A percentile compares a stretch with the other conserved stretches of the same genome.
Evolutionary conservation across 2,329 filamentous ascomycete genomes (phyloP).

Genomic region (Pestalotiopsis sp.): DNA sequence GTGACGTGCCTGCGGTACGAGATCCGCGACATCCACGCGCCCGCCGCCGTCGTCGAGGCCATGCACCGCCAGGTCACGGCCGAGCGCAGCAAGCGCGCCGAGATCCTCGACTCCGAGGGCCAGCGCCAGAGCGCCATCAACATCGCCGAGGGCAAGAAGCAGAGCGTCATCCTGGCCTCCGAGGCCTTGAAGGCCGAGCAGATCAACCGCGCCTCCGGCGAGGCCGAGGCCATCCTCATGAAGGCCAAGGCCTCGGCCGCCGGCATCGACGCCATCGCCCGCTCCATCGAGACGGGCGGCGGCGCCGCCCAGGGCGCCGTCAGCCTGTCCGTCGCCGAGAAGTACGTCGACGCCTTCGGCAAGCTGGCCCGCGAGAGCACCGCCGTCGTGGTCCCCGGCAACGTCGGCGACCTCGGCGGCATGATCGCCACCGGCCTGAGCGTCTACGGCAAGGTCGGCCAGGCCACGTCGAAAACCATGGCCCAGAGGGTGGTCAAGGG

Average conservation of each 20-base stretch:
- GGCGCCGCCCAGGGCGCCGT: constrained; percentile 81
- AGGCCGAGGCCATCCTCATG: constrained; percentile 89
- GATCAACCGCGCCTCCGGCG: constrained; percentile 90
- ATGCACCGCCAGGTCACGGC: constrained; percentile 99
- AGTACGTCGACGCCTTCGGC: constrained; percentile 94
- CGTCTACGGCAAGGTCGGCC: constrained; percentile 91
- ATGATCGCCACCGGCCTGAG: constrained; percentile 98
- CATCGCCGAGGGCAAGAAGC: constrained; percentile 96
- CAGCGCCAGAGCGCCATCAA: constrained; percentile 98
- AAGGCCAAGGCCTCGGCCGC: constrained; percentile 84
- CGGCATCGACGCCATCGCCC: constrained; percentile 85
- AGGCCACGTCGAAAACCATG: constrained; percentile 73
- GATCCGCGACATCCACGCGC: constrained; percentile 97
- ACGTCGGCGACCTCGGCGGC: constrained; percentile 91
- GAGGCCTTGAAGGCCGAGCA: constrained; percentile 88
- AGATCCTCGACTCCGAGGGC: constrained; percentile 96
- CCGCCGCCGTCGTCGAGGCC: constrained; percentile 88
- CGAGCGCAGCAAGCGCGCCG: constrained; percentile 94
- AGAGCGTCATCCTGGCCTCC: constrained; percentile 93
- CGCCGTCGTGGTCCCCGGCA: constrained; percentile 91
- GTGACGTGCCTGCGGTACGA: constrained; percentile 96
- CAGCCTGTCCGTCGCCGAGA: constrained; percentile 88
- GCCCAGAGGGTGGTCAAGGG: constrained; percentile 41
- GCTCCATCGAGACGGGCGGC: constrained; percentile 72
- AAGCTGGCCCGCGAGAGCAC: constrained; percentile 95